phyloP scores from a whole-genome alignment of 2,329 filamentous ascomycete species.

The Furcasterigmium sp. region DNA sequence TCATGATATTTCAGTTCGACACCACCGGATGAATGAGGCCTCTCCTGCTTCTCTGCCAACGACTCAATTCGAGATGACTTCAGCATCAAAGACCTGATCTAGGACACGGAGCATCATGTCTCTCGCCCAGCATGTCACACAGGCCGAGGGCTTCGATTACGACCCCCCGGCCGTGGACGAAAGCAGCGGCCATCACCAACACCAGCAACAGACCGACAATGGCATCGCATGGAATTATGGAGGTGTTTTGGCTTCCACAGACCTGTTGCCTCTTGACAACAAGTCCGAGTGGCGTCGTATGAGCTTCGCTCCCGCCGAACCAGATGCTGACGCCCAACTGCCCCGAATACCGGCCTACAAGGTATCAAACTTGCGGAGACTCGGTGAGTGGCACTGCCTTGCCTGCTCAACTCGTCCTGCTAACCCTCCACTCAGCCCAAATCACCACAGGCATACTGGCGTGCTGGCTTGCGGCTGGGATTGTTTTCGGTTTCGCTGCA shows the following conservation, averaged over 20 bases:
- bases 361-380: conserved; percentile 19
- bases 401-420: too few relatives aligned
- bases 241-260: neutral
- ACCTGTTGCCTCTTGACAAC: conserved; percentile 18
- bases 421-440: conserved; percentile 50
- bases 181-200: too few relatives aligned
- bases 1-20: too few relatives aligned
- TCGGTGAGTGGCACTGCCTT: conserved; percentile 15
- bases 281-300: conserved; percentile 13
- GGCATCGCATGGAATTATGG: too few relatives aligned
- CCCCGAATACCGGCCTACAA: conserved; percentile 24
- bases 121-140: conserved; percentile 36
- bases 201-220: too few relatives aligned
- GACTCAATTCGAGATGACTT: too few relatives aligned
- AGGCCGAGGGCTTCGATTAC: conserved; percentile 34
- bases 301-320: conserved; percentile 18
- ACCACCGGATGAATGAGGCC: too few relatives aligned
- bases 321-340: conserved; percentile 8
- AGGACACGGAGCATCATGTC: too few relatives aligned
- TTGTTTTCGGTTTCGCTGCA: conserved; percentile 84
- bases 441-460: conserved; percentile 64
- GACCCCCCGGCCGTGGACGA: conserved; percentile 14
- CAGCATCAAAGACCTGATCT: too few relatives aligned
- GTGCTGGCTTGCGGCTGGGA: conserved; percentile 69
- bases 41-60: too few relatives aligned